These are phyloP conservation scores for Sequoiadendron giganteum DNA, from an alignment of 75 land plant genomes.

Conservation along the genomic window DNA sequence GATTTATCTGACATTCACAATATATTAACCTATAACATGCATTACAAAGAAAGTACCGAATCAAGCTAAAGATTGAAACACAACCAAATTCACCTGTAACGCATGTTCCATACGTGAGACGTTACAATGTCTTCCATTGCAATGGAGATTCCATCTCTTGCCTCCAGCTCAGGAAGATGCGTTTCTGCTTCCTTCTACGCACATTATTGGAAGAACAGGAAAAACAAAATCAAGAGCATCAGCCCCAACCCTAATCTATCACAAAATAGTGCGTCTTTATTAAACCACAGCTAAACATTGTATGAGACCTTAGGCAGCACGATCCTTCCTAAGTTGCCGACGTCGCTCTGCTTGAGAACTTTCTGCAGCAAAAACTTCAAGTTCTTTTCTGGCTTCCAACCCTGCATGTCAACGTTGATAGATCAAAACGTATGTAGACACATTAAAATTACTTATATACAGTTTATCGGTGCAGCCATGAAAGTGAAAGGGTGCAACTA, in stretches of 20 bases:
- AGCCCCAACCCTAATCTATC: background rate
- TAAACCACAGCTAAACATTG: background rate
- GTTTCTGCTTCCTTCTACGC: conserved; percentile 88
- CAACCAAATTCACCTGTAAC: conserved; percentile 65
- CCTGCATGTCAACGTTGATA: conserved; percentile 18
- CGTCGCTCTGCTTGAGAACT: conserved; percentile 91
- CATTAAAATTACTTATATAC: background rate
- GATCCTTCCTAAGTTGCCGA: conserved; percentile 90
- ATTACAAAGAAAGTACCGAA: background rate
- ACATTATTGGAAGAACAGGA: conserved; percentile 2
- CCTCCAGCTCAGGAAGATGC: conserved; percentile 74
- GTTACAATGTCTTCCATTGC: conserved; percentile 88
- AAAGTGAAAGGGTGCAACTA: too few relatives aligned
- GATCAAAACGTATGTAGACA: background rate
- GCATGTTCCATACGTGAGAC: conserved; percentile 77
- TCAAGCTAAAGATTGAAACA: background rate
- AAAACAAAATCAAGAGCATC: background rate
- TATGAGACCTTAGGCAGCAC: conserved; percentile 81
- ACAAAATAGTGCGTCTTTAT: background rate
- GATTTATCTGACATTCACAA: background rate
- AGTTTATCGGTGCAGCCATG: background rate
- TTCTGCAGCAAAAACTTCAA: conserved; percentile 79
- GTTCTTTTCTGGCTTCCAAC: conserved; percentile 66
- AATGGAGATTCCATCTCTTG: conserved; percentile 81
- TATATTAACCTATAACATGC: background rate